Percentiles rank a stretch among this genome's conserved stretches.
Evolutionary conservation across 2,329 filamentous ascomycete species (phyloP).

Genomic region (Penicillium vulpinum): DNA sequence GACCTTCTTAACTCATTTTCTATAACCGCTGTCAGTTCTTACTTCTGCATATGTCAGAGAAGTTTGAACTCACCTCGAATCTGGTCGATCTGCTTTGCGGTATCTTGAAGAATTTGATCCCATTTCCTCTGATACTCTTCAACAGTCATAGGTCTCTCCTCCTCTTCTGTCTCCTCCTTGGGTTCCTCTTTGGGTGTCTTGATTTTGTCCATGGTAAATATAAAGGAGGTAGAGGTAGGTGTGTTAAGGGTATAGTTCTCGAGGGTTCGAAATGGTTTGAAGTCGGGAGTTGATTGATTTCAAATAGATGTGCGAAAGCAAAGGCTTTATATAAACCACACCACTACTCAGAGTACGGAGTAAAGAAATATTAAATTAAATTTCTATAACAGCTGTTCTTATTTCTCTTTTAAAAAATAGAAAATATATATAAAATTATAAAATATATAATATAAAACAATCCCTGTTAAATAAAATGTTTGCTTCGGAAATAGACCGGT

Average conservation of each 20-base stretch:
- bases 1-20: conserved; percentile 5
- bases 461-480: conserved; percentile 20
- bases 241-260: neutral
- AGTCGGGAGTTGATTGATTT: neutral
- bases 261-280: neutral
- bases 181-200: conserved; percentile 1
- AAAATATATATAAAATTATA: neutral
- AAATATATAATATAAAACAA: conserved; percentile 2
- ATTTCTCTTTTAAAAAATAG: neutral
- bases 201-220: conserved; percentile 5
- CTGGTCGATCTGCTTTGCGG: conserved; percentile 8
- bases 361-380: neutral
- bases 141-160: neutral
- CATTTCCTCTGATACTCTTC: conserved; percentile 12
- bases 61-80: conserved; percentile 8
- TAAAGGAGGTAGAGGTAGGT: neutral
- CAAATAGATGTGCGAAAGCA: conserved; percentile 3
- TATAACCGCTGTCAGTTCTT: conserved; percentile 9
- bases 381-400: neutral
- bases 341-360: too few relatives aligned
- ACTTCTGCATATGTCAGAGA: conserved; percentile 6
- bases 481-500: conserved; percentile 19
- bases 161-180: neutral
- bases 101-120: conserved; percentile 11
- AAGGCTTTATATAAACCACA: conserved; percentile 4